Evolutionary conservation across 2,329 filamentous ascomycete species (phyloP), one percentile per base, ranked within the genome.

Genomic region (Claviceps sp.): DNA sequence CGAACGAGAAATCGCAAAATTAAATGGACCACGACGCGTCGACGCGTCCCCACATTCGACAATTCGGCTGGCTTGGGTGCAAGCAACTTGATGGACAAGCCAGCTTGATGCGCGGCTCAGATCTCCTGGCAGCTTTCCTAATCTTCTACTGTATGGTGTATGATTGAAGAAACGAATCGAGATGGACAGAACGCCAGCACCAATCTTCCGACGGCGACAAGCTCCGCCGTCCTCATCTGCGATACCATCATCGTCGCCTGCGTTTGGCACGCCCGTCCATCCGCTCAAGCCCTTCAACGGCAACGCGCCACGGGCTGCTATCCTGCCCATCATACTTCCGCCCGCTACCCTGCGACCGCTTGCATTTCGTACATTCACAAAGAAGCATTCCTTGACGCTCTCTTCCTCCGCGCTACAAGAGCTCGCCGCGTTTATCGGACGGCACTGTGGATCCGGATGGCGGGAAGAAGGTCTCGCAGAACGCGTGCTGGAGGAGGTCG

Each of bases 371-470:
- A 94, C 88, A 0, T 95, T 98, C 59, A 98, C 93, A 2, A 96
- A 96, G 68, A 98, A 97, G 64, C 89, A 98, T 70, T 94, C 91
- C 60, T 74, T 98, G 52, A 97, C 90, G 0, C 79, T 98, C 50
- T 90, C 87, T 7, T 93, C 91, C 0, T 82, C 89, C 0, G 89
- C 93, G 0, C 73, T 98, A 5, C 84, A 91, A 65, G 81, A 87
- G 47, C 76, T 98, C 36, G 90, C 93, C 20, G 77, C 80, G 1
- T 98, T 98, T 66, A 85, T 98, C 50, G 94, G 93, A 11, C 84
- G 87, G 59, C 86, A 95, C 67, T 98, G 93, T 66, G 93, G 93
- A 37, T 90, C 90, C 53, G 89, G 84, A 82, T 98, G 93, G 93
- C 81, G 91, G 61, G 90, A 97, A 70, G 89, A 95, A 65, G 91